These are phyloP conservation scores for Murraya koenigii DNA, from an alignment of 345 rosid genomes.

Conservation along the genomic window DNA sequence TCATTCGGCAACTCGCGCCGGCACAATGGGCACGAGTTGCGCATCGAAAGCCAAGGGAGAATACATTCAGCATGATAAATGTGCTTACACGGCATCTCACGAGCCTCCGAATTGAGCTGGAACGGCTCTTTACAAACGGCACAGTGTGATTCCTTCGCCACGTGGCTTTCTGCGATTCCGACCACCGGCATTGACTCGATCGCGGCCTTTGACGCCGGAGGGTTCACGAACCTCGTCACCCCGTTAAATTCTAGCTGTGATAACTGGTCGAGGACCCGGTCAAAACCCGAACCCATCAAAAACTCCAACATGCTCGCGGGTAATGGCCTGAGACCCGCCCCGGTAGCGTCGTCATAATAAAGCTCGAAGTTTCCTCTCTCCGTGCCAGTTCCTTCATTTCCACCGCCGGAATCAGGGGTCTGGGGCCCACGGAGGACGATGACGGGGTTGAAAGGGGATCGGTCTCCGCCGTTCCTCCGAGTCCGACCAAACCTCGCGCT, in stretches of 20 bases:
- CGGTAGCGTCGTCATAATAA: slow-evolving; percentile 59
- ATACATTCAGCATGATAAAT: slow-evolving; percentile 58
- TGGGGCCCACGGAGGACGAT: slow-evolving; percentile 50
- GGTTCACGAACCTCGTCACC: slow-evolving; percentile 42
- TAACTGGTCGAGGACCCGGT: slow-evolving; percentile 62
- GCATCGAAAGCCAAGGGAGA: slow-evolving; percentile 50
- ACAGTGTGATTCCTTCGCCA: slow-evolving; percentile 43
- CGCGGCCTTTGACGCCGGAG: slow-evolving; percentile 60
- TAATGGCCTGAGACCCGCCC: slow-evolving; percentile 57
- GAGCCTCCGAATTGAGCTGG: slow-evolving; percentile 46
- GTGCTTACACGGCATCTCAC: slow-evolving; percentile 69
- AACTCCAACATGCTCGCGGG: slow-evolving; percentile 69
- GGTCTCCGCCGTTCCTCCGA: slow-evolving; percentile 49
- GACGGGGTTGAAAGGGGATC: slow-evolving; percentile 65
- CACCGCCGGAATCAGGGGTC: slow-evolving; percentile 24
- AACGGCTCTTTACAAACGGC: slow-evolving; percentile 58
- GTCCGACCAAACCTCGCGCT: slow-evolving; percentile 33
- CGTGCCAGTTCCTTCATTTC: slow-evolving; percentile 15
- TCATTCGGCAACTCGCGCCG: slow-evolving; percentile 50
- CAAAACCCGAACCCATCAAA: slow-evolving; percentile 75
- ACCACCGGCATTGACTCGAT: slow-evolving; percentile 57
- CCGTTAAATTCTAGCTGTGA: slow-evolving; percentile 51
- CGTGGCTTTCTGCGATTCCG: slow-evolving; percentile 34
- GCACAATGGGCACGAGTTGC: slow-evolving; percentile 63
- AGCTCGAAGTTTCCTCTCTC: slow-evolving; percentile 50